These are phyloP conservation scores for Populus ilicifolia DNA, from an alignment of 345 rosid genomes.

Conservation along the genomic window DNA sequence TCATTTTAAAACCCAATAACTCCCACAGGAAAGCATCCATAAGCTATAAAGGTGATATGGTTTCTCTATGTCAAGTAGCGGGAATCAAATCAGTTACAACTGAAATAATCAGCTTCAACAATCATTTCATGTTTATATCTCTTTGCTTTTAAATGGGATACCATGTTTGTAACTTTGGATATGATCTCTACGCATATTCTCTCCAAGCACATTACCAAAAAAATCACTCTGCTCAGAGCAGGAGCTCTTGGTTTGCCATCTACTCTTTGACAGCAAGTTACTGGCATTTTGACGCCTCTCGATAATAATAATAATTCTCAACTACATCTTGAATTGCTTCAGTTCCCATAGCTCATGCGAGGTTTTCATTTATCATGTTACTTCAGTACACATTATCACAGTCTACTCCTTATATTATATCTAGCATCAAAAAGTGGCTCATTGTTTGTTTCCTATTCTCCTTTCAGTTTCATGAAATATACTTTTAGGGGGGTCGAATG, in stretches of 20 bases:
- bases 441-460: neutral
- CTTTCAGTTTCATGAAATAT: neutral
- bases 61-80: too few relatives aligned
- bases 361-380: neutral
- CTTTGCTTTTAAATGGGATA: too few relatives aligned
- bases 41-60: too few relatives aligned
- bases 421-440: neutral
- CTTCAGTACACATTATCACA: neutral
- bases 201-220: too few relatives aligned
- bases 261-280: neutral
- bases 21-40: too few relatives aligned
- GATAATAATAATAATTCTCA: neutral
- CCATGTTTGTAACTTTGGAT: neutral
- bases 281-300: neutral
- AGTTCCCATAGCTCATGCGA: neutral
- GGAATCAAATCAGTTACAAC: too few relatives aligned
- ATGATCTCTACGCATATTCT: neutral
- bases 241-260: too few relatives aligned
- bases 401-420: too few relatives aligned
- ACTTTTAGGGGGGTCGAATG: neutral
- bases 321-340: neutral
- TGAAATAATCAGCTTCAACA: too few relatives aligned
- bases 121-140: too few relatives aligned
- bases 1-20: too few relatives aligned
- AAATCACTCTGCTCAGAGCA: too few relatives aligned